Percentiles rank a stretch among this genome's conserved stretches.
phyloP scores from a whole-genome alignment of 208 protist species.

The Crithidia fasciculata region DNA sequence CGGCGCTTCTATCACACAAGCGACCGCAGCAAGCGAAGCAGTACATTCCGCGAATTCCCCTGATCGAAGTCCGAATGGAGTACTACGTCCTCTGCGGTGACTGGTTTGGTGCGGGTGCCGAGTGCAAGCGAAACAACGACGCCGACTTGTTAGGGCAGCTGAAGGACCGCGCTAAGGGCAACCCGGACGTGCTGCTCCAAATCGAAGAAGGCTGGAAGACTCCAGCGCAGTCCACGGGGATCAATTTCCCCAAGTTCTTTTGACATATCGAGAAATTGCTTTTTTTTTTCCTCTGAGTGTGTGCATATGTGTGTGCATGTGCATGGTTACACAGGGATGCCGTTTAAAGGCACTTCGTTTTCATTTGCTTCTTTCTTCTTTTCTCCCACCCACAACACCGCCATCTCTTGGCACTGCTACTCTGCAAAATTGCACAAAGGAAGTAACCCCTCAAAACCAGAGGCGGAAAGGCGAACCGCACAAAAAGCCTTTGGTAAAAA shows the following conservation, averaged over 20 bases:
- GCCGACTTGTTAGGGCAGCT: slow-evolving; percentile 65
- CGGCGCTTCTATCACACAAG: slow-evolving; percentile 53
- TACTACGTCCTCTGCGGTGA: slow-evolving; percentile 83
- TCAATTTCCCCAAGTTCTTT: slow-evolving; percentile 57
- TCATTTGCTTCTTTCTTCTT: slow-evolving; percentile 1
- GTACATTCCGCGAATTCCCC: slow-evolving; percentile 68
- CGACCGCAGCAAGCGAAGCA: slow-evolving; percentile 69
- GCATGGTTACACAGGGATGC: too few relatives aligned
- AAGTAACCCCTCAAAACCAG: too few relatives aligned
- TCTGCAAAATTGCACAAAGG: too few relatives aligned
- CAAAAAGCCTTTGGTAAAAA: neutral
- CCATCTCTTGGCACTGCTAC: neutral
- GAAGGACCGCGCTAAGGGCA: slow-evolving; percentile 70
- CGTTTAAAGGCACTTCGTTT: neutral
- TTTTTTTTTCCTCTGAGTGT: slow-evolving; percentile 11
- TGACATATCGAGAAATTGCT: slow-evolving; percentile 1
- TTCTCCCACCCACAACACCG: neutral
- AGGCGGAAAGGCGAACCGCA: too few relatives aligned
- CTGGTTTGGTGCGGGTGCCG: slow-evolving; percentile 66
- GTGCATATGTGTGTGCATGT: too few relatives aligned
- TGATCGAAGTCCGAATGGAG: slow-evolving; percentile 79
- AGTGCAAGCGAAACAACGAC: slow-evolving; percentile 70
- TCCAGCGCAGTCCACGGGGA: slow-evolving; percentile 40
- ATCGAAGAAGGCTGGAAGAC: slow-evolving; percentile 83
- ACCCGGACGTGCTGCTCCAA: slow-evolving; percentile 46